Base-by-base conservation (phyloP, 768 basidiomycete genomes). In the Rhizopogon roseolus region DNA sequence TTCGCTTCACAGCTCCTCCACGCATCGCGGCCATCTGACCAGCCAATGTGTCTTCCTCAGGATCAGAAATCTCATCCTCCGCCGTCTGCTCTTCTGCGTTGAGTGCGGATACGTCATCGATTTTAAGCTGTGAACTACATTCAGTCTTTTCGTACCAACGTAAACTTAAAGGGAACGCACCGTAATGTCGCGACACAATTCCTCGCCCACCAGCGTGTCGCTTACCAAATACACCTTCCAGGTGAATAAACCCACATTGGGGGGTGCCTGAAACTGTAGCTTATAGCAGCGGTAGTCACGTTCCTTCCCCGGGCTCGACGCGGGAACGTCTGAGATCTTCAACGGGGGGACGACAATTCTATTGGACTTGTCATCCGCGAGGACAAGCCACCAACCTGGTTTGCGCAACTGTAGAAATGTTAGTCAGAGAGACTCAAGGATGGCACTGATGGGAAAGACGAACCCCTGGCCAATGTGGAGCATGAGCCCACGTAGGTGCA, bases 21-120 rank as follows among this genome's bases (percentile, higher is more conserved):
- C 90, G 84, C 92, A 99, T 93, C 41, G 85, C 84, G 5, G 95
- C 94, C 92, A 98, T 96, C 76, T 99, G 97, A 7, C 97, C 97
- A 5, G 94, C 97, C 49, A 98, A 73, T 25, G 88, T 82, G 69
- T 98, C 97, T 69, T 98, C 97, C 29, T 98, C 97, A 0, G 97
- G 97, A 46, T 98, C 97, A 0, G 94, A 97, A 58, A 98, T 99
- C 55, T 97, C 95, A 64, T 98, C 94, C 36, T 96, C 95, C 19
- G 73, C 73, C 28, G 72, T 79, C 53, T 79, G 74, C 39, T 86
- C 86, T 6, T 85, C 84, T 0, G 73, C 73, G 10, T 66, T 74
- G 16, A 86, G 71, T 1, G 75, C 75, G 9, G 85, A 77, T 4
- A 81, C 72, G 40, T 92, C 86, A 50, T 94, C 90, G 34, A 97